Conservation (phyloP, 2,329 filamentous ascomycete genomes). For the Claviceps pusilla region DNA sequence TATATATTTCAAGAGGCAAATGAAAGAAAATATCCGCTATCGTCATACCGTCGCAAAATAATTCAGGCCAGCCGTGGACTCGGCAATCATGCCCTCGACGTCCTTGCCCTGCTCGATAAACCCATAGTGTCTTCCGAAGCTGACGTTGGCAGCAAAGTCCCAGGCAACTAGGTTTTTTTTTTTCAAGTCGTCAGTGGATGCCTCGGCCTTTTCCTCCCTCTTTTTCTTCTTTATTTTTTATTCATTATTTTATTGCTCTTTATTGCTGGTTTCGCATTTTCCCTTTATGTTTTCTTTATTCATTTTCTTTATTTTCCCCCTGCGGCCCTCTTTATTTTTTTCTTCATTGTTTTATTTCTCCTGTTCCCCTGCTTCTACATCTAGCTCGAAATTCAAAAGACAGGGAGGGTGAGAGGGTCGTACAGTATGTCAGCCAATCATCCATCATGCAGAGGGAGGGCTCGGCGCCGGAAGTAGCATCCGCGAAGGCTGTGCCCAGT, state of each 20-base stretch:
- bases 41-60: conserved; percentile 14
- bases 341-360: too few relatives aligned
- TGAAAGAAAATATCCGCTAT: background rate
- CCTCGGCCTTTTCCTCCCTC: background rate
- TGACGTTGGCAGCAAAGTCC: conserved; percentile 27
- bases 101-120: conserved; percentile 25
- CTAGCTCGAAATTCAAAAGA: background rate
- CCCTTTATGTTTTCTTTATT: too few relatives aligned
- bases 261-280: too few relatives aligned
- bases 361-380: too few relatives aligned
- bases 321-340: too few relatives aligned
- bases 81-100: conserved; percentile 20
- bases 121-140: conserved; percentile 25
- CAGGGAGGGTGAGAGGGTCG: background rate
- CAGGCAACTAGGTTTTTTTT: conserved; percentile 14
- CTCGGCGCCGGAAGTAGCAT: background rate
- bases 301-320: too few relatives aligned
- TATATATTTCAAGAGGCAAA: too few relatives aligned
- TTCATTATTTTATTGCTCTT: background rate
- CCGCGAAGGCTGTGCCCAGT: conserved; percentile 6
- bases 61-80: conserved; percentile 15
- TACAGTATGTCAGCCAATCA: conserved; percentile 9
- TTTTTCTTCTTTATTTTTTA: background rate
- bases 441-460: conserved; percentile 8
- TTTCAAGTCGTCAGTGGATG: background rate